Evolutionary conservation across 352 stramenopile genomes (phyloP), one percentile per base, ranked within the genome.

Genomic region (Phytophthora pini): DNA sequence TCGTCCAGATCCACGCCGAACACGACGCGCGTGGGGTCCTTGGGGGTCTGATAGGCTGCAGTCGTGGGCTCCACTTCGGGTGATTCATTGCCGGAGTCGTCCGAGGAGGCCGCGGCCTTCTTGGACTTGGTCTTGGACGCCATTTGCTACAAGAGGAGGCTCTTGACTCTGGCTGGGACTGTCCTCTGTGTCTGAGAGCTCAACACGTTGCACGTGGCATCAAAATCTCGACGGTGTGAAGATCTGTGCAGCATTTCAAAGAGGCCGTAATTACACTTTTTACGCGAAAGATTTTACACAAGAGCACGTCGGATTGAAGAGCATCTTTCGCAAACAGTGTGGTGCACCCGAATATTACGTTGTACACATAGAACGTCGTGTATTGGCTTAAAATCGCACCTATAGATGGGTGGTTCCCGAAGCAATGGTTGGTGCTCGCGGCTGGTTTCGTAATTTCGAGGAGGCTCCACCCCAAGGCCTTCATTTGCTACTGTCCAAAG

Each of bases 401-500:
- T 69, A 71, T 63, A 59, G 65, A 74, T 74, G 64, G 51, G 59
- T 77, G 69, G 65, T 65, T 74, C 40, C 46, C 50, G 53, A 58
- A 55, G 77, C 72, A 88, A 85, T 88, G 82, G 79, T 77, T 87
- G 80, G 74, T 77, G 67, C 63, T 56, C 73, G 63, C 55, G 55
- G 66, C 41, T 56, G 61, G 55, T 57, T 67, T 49, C 29, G 65
- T 82, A 79, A 83, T 80, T 81, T 74, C 45, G 22, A 44, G 24
- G 29, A 66, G 65, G 41, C 72, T 65, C 56, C 58, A 43, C 38
- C 49, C 52, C 29, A 48, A 56, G 43, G 68, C 61, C 67, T 76
- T 79, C 76, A 89, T 87, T 90, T 87, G 79, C 80, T 90, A 89
- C 84, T 90, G 84, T 92, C 84, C 84, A 90, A 92, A 92, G 84